Evolutionary conservation across 2,329 filamentous ascomycete species (phyloP).

Genomic region (Colletotrichum chrysophilum): DNA sequence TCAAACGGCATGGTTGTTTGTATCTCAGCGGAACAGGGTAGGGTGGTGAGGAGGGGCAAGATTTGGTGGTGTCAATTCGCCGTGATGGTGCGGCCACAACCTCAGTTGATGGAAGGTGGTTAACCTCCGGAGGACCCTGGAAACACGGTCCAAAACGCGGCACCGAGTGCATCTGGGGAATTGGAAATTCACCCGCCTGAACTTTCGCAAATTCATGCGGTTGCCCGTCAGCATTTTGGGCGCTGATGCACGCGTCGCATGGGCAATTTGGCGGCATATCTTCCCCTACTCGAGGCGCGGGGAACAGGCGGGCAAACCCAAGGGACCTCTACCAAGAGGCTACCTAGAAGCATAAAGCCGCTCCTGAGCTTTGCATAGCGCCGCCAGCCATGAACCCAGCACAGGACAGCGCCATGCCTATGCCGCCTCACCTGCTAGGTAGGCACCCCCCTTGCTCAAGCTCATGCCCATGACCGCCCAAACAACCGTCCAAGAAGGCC

Average conservation of each 20-base stretch:
- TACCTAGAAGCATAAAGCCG: neutral
- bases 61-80: neutral
- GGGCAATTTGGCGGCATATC: slow-evolving; percentile 5
- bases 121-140: neutral
- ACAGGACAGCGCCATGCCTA: neutral
- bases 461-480: neutral
- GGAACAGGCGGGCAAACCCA: neutral
- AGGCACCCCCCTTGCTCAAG: neutral
- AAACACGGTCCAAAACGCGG: neutral
- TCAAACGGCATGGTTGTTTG: neutral
- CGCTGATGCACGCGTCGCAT: neutral
- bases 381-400: neutral
- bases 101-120: neutral
- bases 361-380: neutral
- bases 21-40: neutral
- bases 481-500: neutral
- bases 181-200: neutral
- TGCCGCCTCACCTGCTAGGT: neutral
- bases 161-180: neutral
- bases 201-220: slow-evolving; percentile 8
- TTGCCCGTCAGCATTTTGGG: neutral
- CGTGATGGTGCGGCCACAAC: slow-evolving; percentile 1
- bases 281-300: neutral
- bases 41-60: neutral
- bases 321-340: neutral